Evolutionary conservation across 2,329 filamentous ascomycete species (phyloP), one percentile per base, ranked within the genome.

Genomic region (Dothiorella sarmentorum): DNA sequence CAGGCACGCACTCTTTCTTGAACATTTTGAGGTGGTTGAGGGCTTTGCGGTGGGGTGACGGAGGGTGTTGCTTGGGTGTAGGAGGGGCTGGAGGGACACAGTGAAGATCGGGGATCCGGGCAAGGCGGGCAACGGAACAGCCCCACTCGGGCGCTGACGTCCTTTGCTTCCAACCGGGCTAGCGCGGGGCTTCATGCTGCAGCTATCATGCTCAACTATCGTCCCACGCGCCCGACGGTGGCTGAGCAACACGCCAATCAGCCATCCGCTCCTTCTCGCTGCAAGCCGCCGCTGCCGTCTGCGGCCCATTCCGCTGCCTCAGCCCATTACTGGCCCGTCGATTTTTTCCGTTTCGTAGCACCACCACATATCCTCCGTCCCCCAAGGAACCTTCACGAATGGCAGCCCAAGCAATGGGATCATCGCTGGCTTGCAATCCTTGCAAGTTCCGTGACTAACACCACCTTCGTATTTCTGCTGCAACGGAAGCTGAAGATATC

Each of bases 1-100:
- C 1, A 10, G 4, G 3, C 20, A 76, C 83, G 71, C 75, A 94
- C 91, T 95, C 90, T 82, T 94, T 96, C 73, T 96, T 96, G 74
- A 96, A 96, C 91, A 96, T 96, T 63, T 29, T 40, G 45, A 35
- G 24, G 17, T 18, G 20, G 45, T 9, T 20, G 45, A 6, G 26
- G 56, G 56, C n/a, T 0, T 26, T 5, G 35, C 33, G 27, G 27
- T 4, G 40, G n/a, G n/a, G 33, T 31, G 44, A 70, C 85, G 75
- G 35, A 22, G 42, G 35, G 42, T 17, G 44, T 44, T 52, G 59
- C 24, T 15, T 9, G 40, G 1, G 40, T 7, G 53, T 27, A 40
- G 31, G 55, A 58, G 49, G 49, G 49, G 49, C 49, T 53, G 43
- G 31, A 31, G 55, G 24, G 31, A 1, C n/a, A 15, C 18, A 57